Evolutionary conservation across 2,329 filamentous ascomycete genomes (phyloP).

Genomic region (Colletotrichum gloeosporioides): DNA sequence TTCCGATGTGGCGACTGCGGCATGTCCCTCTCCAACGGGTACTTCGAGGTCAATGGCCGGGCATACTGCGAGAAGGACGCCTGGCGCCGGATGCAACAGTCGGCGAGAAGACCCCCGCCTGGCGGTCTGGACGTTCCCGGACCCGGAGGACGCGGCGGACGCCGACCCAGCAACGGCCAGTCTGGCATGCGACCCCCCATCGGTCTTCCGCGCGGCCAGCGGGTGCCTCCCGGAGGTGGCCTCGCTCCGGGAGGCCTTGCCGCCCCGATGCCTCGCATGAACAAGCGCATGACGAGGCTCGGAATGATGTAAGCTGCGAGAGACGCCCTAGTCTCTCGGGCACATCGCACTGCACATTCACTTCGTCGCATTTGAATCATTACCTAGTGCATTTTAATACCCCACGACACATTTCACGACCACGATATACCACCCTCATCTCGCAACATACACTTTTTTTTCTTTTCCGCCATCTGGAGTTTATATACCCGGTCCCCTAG

Average conservation of each 20-base stretch:
- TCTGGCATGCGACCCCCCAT: conserved; percentile 19
- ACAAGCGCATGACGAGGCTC: conserved; percentile 66
- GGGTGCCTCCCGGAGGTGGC: conserved; percentile 20
- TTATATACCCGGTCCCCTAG: conserved; percentile 23
- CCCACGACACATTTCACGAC: conserved; percentile 13
- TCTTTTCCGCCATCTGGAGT: conserved; percentile 16
- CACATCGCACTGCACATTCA: background rate
- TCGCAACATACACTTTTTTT: conserved; percentile 9
- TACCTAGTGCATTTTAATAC: conserved; percentile 11
- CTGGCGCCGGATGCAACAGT: conserved; percentile 55
- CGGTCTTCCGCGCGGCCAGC: conserved; percentile 21
- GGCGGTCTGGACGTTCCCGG: conserved; percentile 13
- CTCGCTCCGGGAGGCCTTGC: conserved; percentile 2
- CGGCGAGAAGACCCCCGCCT: conserved; percentile 28
- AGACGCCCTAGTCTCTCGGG: background rate
- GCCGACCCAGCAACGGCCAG: conserved; percentile 19
- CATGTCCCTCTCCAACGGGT: conserved; percentile 77
- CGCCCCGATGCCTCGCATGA: conserved; percentile 54
- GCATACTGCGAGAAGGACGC: conserved; percentile 91
- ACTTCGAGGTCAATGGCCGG: conserved; percentile 84
- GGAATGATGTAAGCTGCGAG: conserved; percentile 55
- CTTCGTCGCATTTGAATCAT: conserved; percentile 4
- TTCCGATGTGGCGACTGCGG: conserved; percentile 85
- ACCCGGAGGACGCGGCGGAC: background rate
- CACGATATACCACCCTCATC: conserved; percentile 11